Evolutionary conservation across 106 monocot species (phyloP).

Genomic region (Dendrobium catenatum): DNA sequence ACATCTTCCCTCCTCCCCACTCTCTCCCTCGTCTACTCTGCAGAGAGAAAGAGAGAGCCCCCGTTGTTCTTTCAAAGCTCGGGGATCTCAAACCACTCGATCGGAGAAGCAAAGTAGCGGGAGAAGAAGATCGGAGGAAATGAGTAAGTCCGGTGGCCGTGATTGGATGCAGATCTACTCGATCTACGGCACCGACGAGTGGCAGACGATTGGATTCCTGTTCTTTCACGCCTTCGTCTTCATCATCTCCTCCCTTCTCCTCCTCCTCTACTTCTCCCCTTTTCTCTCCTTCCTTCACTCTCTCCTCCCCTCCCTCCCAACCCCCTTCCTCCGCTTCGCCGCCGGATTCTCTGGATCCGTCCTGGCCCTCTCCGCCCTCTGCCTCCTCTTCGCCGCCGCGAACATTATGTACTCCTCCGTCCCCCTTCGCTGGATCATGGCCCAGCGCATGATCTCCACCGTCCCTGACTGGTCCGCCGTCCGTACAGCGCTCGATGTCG

Average conservation of each 20-base stretch:
- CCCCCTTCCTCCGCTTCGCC: conserved; percentile 23
- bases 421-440: conserved; percentile 47
- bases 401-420: conserved; percentile 47
- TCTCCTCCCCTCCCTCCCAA: conserved; percentile 14
- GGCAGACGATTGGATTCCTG: conserved; percentile 46
- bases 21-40: background rate
- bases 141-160: conserved; percentile 1
- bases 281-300: conserved; percentile 17
- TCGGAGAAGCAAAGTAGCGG: background rate
- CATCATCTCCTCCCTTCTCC: conserved; percentile 19
- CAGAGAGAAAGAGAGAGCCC: background rate
- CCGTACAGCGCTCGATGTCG: conserved; percentile 60
- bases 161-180: conserved; percentile 63
- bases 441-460: conserved; percentile 44
- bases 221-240: conserved; percentile 37
- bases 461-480: conserved; percentile 70
- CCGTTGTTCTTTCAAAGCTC: background rate
- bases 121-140: conserved; percentile 1
- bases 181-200: conserved; percentile 57
- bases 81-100: background rate
- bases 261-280: conserved; percentile 27
- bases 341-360: conserved; percentile 23
- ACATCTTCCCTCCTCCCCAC: background rate
- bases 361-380: conserved; percentile 26
- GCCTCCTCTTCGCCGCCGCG: conserved; percentile 48